Evolutionary conservation across 1,284 basidiomycete species (phyloP), one percentile per base, ranked within the genome.

Genomic region (Tilletia horrida): DNA sequence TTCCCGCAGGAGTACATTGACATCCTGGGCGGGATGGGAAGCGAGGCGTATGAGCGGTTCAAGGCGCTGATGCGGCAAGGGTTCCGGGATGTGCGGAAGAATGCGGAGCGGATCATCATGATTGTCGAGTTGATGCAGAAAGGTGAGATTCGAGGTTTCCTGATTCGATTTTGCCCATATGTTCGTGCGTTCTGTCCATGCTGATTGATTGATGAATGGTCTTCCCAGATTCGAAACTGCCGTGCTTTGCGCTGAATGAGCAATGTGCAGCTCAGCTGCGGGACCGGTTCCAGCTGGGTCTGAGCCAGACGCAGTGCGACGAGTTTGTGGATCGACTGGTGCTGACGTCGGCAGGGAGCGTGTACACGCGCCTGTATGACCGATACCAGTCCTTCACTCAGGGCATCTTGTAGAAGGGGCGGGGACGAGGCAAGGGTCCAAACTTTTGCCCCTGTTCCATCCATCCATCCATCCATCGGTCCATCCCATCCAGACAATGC

Each of bases 111-210:
- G 73, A 91, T 99, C 76, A 90, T 97, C 81, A 96, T 92, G 62
- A 86, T 97, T 73, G 93, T 97, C 44, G 94, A 97, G 81, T 84
- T 97, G 59, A 97, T 97, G 94, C 92, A 95, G 83, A 93, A 92
- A 85, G 89, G 91, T 90, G 70, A 70, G 83, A 77, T 8, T 42
- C 23, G 52, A 16, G 52, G 18, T 47, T 11, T n/a, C 47, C 43
- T 45, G 43, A 13, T 45, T 40, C 14, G 45, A 43, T 70, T 14
- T 50, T 27, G 21, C 31, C 61, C 14, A 31, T 45, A 13, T 45
- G 43, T n/a, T 45, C n/a, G 43, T 45, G n/a, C 13, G 13, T 45
- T n/a, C n/a, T n/a, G n/a, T n/a, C n/a, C n/a, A n/a, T n/a, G n/a
- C n/a, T n/a, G n/a, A n/a, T n/a, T n/a, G n/a, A n/a, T n/a, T n/a